Evolutionary conservation across 495 filamentous ascomycete species (phyloP).

Genomic region (Tuber magnatum): DNA sequence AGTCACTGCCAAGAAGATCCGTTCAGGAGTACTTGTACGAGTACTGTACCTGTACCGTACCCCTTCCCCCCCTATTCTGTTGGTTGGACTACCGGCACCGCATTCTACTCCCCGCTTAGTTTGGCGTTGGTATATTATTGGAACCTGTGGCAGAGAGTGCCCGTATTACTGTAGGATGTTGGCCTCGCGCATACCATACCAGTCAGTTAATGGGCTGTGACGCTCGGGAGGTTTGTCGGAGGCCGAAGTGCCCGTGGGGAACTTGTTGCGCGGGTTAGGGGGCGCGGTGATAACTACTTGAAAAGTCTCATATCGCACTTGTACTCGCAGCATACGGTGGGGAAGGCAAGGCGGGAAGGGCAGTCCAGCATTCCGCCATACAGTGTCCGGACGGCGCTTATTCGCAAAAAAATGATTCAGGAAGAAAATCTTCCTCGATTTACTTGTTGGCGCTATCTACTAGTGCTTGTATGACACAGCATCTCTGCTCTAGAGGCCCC

Average conservation of each 20-base stretch:
- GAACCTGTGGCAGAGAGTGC: not conserved
- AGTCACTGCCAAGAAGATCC: not conserved
- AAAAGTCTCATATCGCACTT: not conserved
- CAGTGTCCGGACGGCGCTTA: not conserved
- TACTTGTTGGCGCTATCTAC: not conserved
- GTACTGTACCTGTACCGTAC: too few relatives aligned
- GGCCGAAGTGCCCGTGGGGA: not conserved
- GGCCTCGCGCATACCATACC: not conserved
- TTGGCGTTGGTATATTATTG: not conserved
- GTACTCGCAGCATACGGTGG: not conserved
- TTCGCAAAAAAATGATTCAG: not conserved
- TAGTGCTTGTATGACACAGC: not conserved
- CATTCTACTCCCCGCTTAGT: too few relatives aligned
- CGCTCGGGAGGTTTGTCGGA: not conserved
- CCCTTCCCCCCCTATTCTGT: not conserved
- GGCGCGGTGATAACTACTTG: not conserved
- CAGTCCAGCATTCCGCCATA: not conserved
- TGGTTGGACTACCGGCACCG: not conserved
- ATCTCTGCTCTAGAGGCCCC: not conserved
- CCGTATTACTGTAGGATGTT: not conserved
- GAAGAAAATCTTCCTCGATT: not conserved
- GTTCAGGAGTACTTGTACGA: not conserved
- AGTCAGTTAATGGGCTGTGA: not conserved
- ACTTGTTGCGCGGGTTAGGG: not conserved
- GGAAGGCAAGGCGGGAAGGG: not conserved